Base-by-base conservation (phyloP, 2,329 filamentous ascomycete genomes). In the Nemania sp. region DNA sequence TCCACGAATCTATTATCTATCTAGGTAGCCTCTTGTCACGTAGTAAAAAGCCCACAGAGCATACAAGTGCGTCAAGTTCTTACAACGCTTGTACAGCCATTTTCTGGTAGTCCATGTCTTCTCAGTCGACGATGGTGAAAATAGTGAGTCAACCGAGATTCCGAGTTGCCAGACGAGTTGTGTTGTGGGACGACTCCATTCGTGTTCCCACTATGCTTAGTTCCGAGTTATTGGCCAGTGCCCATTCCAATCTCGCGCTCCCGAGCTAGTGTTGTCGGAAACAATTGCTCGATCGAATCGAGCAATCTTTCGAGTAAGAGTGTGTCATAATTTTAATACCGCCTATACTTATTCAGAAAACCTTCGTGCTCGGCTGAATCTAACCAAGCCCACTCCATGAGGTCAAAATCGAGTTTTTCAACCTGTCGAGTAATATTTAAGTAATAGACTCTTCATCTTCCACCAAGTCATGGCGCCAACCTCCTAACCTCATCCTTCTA, bases 251-350 rank as follows among this genome's bases (percentile, higher is more conserved):
- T 27, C 43, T 29, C 27, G 45, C 27, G 55, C 53, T 22, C 47
- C 20, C 27, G 7, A n/a, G n/a, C n/a, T n/a, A n/a, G n/a, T n/a
- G 66, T 64, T 70, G 74, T 76, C 73, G 72, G 70, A 73, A 72
- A 73, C 67, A 5, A 69, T 76, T 73, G 70, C 71, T 72, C 72
- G 72, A 75, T 76, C 45, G 49, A 68, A 72, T 77, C 75, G 73
- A 76, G 72, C 73, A 77, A 76, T 71, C 22, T 22, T 29, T 66
- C 62, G 65, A 67, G 69, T 70, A 71, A 70, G 59, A 45, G 26
- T 64, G 60, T 62, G 67, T 71, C 67, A 70, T 53, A 26, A 43
- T 52, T 51, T 58, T 45, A 13, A 38, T 15, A 20, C 2, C 29
- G 11, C 51, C 53, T 18, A n/a, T 43, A 18, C 13, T 20, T 45